Percentiles rank a stretch among this genome's conserved stretches.
phyloP scores from a whole-genome alignment of 176 grass and related monocot species.

The Zoysia japonica region DNA sequence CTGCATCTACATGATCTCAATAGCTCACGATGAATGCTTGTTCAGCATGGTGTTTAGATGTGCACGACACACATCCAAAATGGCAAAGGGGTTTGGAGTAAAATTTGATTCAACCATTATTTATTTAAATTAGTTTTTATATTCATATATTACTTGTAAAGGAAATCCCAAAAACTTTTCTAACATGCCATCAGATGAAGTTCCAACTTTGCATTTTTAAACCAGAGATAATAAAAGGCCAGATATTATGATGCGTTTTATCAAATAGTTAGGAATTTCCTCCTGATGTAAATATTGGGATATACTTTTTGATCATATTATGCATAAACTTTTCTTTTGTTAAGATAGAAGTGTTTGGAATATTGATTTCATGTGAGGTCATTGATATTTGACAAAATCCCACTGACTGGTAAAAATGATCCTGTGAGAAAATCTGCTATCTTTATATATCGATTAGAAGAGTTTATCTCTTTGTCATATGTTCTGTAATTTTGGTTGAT shows the following conservation, averaged over 20 bases:
- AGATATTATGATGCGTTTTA: not conserved
- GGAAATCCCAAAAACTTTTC: not conserved
- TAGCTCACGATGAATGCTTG: not conserved
- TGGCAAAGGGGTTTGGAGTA: not conserved
- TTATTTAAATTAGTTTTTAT: not conserved
- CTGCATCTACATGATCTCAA: not conserved
- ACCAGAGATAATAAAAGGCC: not conserved
- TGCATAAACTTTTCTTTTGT: not conserved
- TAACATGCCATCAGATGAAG: not conserved
- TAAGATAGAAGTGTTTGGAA: not conserved
- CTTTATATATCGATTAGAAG: not conserved
- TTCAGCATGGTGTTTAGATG: not conserved
- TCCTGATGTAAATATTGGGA: not conserved
- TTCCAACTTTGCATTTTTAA: not conserved
- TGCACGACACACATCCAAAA: not conserved
- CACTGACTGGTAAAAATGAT: not conserved
- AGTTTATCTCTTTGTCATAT: not conserved
- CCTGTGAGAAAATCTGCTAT: not conserved
- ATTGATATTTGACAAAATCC: not conserved
- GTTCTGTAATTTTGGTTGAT: not conserved
- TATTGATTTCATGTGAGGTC: not conserved
- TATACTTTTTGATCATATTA: not conserved
- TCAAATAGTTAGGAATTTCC: not conserved
- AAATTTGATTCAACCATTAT: not conserved
- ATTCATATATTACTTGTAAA: not conserved